phyloP scores from a whole-genome alignment of 2,329 filamentous ascomycete genomes.

The Calonectria leucothoes region DNA sequence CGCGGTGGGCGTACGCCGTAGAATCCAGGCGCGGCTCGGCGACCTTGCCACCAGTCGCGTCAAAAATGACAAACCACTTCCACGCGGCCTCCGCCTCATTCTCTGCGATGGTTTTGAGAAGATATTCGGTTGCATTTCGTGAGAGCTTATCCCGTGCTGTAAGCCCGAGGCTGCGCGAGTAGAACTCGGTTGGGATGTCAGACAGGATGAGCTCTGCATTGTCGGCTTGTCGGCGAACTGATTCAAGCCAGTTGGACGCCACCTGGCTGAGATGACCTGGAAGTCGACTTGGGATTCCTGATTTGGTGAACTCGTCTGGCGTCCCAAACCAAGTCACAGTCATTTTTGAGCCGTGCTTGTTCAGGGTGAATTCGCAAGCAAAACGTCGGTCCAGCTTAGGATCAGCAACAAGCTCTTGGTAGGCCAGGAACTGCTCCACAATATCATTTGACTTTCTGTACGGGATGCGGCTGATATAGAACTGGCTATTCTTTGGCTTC shows the following conservation, averaged over 20 bases:
- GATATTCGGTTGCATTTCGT: not conserved
- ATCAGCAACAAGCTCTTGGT: not conserved
- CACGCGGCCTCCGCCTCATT: not conserved
- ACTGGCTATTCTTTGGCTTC: not conserved
- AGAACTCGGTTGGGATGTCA: not conserved
- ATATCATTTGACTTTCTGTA: not conserved
- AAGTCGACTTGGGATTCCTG: not conserved
- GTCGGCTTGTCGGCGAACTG: not conserved
- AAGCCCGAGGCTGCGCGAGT: slow-evolving; percentile 1
- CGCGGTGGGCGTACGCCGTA: not conserved
- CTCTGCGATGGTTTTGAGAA: not conserved
- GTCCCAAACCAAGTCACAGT: not conserved
- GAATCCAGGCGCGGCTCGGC: not conserved
- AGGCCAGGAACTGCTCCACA: not conserved
- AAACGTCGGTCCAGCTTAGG: not conserved
- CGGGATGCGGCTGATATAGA: not conserved
- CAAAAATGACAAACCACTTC: slow-evolving; percentile 44
- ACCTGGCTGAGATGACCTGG: not conserved
- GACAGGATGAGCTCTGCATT: not conserved
- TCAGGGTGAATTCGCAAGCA: not conserved
- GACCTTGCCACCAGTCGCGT: slow-evolving; percentile 62
- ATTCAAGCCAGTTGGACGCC: not conserved
- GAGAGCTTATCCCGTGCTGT: not conserved
- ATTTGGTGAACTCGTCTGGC: not conserved
- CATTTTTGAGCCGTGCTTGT: not conserved